Evolutionary conservation across 495 filamentous ascomycete species (phyloP), one percentile per base, ranked within the genome.

Genomic region (Collariella sp.): DNA sequence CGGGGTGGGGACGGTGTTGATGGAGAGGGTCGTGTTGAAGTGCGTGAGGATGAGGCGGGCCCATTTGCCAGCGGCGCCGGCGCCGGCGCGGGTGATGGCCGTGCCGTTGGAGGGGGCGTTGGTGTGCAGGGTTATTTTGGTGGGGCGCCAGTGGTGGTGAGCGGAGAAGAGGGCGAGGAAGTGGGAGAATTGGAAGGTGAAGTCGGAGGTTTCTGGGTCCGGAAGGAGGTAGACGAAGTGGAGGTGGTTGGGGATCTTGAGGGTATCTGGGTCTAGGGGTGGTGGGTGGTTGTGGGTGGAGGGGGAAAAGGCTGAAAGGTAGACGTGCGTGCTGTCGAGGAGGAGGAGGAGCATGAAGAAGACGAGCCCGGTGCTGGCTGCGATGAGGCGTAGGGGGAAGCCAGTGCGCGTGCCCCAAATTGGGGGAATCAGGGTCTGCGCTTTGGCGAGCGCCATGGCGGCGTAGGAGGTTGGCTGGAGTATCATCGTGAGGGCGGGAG

Each of bases 111-210:
- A 67, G 12, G 42, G 52, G 1, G 57, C 61, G 52, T 76, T 73
- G 19, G 77, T 71, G 65, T 86, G 82, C 16, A 83, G 48, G 46
- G 52, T 58, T 22, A 60, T 58, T 12, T 29, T 44, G 23, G 45
- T 18, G 22, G 61, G 61, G 7, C 34, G 18, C 38, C 46, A 54
- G 50, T 55, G 46, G 39, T 47, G 20, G 15, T 26, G 39, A 0
- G 57, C 39, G 11, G 57, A 34, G 47, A 52, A 63, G 35, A 63
- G 23, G 46, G 57, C 57, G 19, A 63, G 57, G 57, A 52, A 55
- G 44, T 63, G 54, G 33, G 48, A 55, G 39, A 63, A 63, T 41
- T 57, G 20, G 52, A 63, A 60, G 48, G 1, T 10, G 50, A 63
- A 54, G 34, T 55, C 46, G 45, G 42, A 19, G 5, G 26, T 9